Evolutionary conservation across 108 stramenopile species (phyloP).

Genomic region (Nannochloropsis oceanica): DNA sequence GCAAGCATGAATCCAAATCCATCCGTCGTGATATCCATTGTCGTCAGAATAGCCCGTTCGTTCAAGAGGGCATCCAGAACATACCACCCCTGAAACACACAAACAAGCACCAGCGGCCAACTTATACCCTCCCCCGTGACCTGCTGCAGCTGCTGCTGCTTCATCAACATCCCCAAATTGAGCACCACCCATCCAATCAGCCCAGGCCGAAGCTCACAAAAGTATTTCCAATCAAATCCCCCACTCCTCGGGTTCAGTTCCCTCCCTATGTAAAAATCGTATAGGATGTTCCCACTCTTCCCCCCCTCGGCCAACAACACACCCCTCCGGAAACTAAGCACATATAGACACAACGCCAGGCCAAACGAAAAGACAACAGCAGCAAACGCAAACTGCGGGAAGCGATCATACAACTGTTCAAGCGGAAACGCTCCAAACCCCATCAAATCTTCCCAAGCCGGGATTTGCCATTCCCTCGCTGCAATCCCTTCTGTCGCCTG

Average conservation of each 20-base stretch:
- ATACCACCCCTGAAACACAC: constrained; percentile 76
- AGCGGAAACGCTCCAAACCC: constrained; percentile 45
- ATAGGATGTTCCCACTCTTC: constrained; percentile 56
- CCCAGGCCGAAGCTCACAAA: constrained; percentile 90
- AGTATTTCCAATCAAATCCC: constrained; percentile 81
- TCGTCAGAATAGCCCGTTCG: constrained; percentile 86
- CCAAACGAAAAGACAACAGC: constrained; percentile 41
- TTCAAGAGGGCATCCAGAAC: constrained; percentile 82
- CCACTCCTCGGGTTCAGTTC: constrained; percentile 85
- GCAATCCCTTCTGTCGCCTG: neutral
- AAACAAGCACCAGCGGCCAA: constrained; percentile 70
- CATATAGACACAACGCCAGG: constrained; percentile 56
- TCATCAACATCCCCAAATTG: constrained; percentile 54
- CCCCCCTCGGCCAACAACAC: constrained; percentile 63
- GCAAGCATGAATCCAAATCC: constrained; percentile 97
- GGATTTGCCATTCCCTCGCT: neutral
- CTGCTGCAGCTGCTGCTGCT: constrained; percentile 51
- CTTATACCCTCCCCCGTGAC: constrained; percentile 44
- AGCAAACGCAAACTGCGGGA: constrained; percentile 38
- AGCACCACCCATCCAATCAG: constrained; percentile 74
- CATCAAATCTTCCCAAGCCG: neutral
- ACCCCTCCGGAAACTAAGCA: constrained; percentile 44
- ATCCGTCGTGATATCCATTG: constrained; percentile 99
- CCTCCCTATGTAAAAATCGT: constrained; percentile 93
- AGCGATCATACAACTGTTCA: constrained; percentile 56